phyloP scores from a whole-genome alignment of 2,329 filamentous ascomycete genomes.

The Aureobasidium musti region DNA sequence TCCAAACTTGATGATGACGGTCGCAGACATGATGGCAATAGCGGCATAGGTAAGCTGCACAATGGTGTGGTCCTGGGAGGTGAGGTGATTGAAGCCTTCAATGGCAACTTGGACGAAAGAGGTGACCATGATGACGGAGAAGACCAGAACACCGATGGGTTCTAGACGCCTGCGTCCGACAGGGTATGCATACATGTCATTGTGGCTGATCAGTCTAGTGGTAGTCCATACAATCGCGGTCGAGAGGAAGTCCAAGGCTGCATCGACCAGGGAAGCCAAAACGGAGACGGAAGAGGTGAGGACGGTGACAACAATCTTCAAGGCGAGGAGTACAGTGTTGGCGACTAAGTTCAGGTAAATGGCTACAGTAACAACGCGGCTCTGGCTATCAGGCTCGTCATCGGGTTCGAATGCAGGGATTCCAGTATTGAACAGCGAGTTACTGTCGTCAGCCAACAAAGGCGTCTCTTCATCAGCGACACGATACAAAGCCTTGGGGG shows the following conservation, averaged over 20 bases:
- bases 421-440: constrained; percentile 46
- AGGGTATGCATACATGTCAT: constrained; percentile 74
- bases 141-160: constrained; percentile 77
- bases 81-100: constrained; percentile 67
- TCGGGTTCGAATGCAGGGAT: constrained; percentile 67
- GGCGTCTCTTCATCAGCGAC: constrained; percentile 67
- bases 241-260: constrained; percentile 75
- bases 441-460: constrained; percentile 55
- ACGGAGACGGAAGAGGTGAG: constrained; percentile 81
- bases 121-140: constrained; percentile 83
- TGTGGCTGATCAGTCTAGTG: constrained; percentile 70
- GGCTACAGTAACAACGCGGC: constrained; percentile 77
- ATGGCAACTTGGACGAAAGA: constrained; percentile 78
- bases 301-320: constrained; percentile 75
- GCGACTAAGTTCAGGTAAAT: constrained; percentile 84
- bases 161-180: constrained; percentile 76
- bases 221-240: constrained; percentile 81
- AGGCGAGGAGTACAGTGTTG: constrained; percentile 71
- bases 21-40: constrained; percentile 76
- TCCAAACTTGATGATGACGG: constrained; percentile 76
- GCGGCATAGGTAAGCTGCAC: constrained; percentile 73
- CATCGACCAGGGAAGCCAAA: constrained; percentile 76
- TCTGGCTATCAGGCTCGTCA: constrained; percentile 72
- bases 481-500: constrained; percentile 83
- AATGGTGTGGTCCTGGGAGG: constrained; percentile 62